A percentile compares a stretch with the other conserved stretches of the same genome.
phyloP scores from a whole-genome alignment of 2,329 filamentous ascomycete species.

The Neonectria hederae region DNA sequence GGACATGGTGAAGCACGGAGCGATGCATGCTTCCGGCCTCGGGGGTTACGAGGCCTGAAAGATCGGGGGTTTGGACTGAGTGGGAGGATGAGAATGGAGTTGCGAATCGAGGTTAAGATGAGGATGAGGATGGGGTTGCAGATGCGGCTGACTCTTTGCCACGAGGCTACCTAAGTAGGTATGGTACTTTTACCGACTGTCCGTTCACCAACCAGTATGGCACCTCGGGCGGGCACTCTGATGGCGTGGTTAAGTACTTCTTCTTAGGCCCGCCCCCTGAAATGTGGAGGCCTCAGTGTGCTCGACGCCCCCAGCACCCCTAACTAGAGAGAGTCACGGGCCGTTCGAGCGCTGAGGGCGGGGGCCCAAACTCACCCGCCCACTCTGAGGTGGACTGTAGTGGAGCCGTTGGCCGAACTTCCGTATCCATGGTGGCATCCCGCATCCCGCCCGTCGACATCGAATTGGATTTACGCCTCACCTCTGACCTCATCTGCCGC shows the following conservation, averaged over 20 bases:
- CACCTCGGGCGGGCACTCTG: conserved; percentile 3
- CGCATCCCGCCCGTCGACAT: background rate
- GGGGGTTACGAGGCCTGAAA: conserved; percentile 16
- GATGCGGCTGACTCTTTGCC: background rate
- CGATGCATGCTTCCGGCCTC: conserved; percentile 27
- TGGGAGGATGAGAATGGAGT: background rate
- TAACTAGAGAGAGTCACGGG: conserved; percentile 8
- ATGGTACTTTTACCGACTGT: too few relatives aligned
- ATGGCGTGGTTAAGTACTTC: conserved; percentile 12
- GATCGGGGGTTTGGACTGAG: background rate
- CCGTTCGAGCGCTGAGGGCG: conserved; percentile 24
- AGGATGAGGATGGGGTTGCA: conserved; percentile 8
- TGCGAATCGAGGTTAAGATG: background rate
- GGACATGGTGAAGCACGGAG: conserved; percentile 59
- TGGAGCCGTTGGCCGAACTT: conserved; percentile 5
- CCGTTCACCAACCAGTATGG: too few relatives aligned
- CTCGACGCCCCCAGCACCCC: background rate
- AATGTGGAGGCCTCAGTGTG: background rate
- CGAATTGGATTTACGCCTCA: conserved; percentile 11
- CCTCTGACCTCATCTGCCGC: conserved; percentile 11
- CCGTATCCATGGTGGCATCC: background rate
- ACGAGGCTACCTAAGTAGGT: background rate
- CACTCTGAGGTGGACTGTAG: background rate
- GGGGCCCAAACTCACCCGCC: conserved; percentile 19
- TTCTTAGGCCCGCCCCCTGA: conserved; percentile 6